phyloP scores from a whole-genome alignment of 208 protist genomes.

The Acanthamoeba healyi region DNA sequence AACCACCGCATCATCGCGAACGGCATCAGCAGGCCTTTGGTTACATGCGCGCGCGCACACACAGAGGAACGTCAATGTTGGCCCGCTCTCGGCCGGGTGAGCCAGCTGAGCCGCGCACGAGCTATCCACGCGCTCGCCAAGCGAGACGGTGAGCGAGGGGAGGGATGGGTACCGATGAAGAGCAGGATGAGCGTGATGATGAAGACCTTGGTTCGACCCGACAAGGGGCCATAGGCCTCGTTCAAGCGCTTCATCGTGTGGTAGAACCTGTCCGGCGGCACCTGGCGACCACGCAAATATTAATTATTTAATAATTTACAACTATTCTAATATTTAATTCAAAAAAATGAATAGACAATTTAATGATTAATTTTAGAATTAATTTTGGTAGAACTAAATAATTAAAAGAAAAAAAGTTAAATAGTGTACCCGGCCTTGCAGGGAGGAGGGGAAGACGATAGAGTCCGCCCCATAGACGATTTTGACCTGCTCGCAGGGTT shows the following conservation, averaged over 20 bases:
- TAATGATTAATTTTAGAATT: conserved; percentile 1
- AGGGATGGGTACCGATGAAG: background rate
- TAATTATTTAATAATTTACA: background rate
- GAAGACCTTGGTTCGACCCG: background rate
- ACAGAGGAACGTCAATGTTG: too few species aligned
- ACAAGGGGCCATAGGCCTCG: background rate
- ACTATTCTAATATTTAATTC: background rate
- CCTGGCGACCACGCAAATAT: background rate
- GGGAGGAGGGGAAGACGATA: background rate
- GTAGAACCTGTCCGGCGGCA: conserved; percentile 40
- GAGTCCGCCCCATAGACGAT: background rate
- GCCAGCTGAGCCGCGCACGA: background rate
- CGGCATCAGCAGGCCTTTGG: background rate
- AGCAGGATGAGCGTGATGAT: background rate
- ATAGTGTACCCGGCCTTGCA: background rate
- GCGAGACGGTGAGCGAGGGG: background rate
- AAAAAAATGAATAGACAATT: background rate
- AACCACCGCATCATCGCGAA: conserved; percentile 41
- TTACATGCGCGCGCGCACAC: too few species aligned
- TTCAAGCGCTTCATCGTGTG: conserved; percentile 24
- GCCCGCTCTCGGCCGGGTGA: too few species aligned
- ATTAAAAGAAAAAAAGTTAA: background rate
- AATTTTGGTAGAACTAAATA: background rate
- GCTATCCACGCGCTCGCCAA: background rate
- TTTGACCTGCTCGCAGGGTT: background rate